Percentiles rank a stretch among this genome's conserved stretches.
Conservation (phyloP, 352 stramenopile genomes). For the Pythium dissotocum region DNA sequence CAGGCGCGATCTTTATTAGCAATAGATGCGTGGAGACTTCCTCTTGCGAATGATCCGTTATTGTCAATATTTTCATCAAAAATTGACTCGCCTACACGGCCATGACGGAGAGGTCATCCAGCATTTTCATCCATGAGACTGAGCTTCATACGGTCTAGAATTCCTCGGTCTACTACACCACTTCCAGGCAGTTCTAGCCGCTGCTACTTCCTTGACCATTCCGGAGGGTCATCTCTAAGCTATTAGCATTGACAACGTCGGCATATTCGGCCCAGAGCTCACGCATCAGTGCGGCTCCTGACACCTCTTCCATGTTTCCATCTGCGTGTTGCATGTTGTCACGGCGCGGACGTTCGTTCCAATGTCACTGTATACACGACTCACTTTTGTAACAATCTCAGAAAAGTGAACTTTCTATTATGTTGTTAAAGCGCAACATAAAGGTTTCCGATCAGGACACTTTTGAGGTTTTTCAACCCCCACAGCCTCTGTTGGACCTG, state of each 20-base stretch:
- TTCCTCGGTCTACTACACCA: not conserved
- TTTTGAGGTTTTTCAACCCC: not conserved
- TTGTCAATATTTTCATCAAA: not conserved
- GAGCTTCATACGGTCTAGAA: not conserved
- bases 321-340: constrained; percentile 6
- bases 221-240: not conserved
- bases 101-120: constrained; percentile 1
- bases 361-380: not conserved
- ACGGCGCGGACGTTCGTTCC: not conserved
- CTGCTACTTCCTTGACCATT: not conserved
- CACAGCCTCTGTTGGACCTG: not conserved
- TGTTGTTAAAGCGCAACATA: constrained; percentile 7
- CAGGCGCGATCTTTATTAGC: not conserved
- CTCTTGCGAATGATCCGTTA: constrained; percentile 5
- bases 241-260: not conserved
- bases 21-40: not conserved
- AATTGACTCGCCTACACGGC: not conserved
- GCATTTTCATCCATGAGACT: constrained; percentile 3
- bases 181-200: not conserved
- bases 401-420: not conserved
- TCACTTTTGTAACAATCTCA: constrained; percentile 3
- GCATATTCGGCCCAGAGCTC: not conserved
- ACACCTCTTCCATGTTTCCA: constrained; percentile 8
- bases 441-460: constrained; percentile 7
- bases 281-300: not conserved